Base-by-base conservation (phyloP, 2,329 filamentous ascomycete species). In the Torrubiellomyces zombiae region DNA sequence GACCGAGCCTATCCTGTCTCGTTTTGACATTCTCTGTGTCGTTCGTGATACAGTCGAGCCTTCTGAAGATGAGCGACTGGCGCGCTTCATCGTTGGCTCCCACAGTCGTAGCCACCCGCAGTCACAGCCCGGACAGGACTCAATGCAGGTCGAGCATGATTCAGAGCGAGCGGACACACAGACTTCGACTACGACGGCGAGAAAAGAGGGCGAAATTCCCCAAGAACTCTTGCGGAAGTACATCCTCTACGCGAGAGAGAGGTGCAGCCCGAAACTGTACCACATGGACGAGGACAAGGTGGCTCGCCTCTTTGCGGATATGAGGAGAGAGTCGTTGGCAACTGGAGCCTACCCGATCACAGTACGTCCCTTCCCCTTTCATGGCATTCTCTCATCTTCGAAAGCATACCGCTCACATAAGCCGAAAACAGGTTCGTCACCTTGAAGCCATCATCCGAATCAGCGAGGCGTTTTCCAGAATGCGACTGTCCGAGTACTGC, bases 241-340 rank as follows among this genome's bases (percentile, higher is more conserved):
- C 50, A 98, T 98, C 38, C 63, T 95, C 11, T 98, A 94, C 43
- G 83, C 89, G 1, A 68, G 86, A 16, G 83, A 94, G 50, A 78
- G 76, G 41, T 91, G 81, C 50, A 68, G 67, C 27, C 89, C 89
- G 7, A 95, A 93, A 55, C 65, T 98, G 7, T 93, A 94, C 48
- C 81, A 95, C 47, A 92, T 98, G 52, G 89, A 98, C 38, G 81
- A 94, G 48, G 89, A 95, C 55, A 98, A 98, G 59, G 71, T 98
- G 16, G 80, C 89, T 2, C 68, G 86, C 25, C 61, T 98, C 7
- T 98, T 95, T 47, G 80, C 85, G 15, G 89, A 98, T 45, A 95
- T 98, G 86, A 66, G 89, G 38, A 66, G 83, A 38, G 89, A 98
- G 53, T 85, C 76, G 14, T 58, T 94, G 32, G 85, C 85, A 1